Conservation (phyloP, 441 rosid species). For the Eruca vesicaria region DNA sequence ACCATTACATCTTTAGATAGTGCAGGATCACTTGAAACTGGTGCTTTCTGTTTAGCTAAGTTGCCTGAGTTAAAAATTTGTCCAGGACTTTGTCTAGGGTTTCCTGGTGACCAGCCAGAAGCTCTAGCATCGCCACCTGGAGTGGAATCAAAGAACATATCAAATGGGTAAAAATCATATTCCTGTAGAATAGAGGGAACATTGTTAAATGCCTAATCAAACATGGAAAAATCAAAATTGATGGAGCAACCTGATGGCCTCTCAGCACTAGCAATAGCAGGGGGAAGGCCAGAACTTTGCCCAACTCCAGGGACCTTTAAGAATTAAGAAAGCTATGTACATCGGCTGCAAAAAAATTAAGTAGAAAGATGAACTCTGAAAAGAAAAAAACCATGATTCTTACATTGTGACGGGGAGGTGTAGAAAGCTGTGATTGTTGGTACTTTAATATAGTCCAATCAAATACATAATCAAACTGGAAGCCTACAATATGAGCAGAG, state of each 20-base stretch:
- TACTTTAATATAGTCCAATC: conserved; percentile 94
- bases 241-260: conserved; percentile 63
- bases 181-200: neutral
- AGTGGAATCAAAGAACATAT: conserved; percentile 16
- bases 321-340: conserved; percentile 16
- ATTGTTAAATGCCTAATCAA: neutral
- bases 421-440: conserved; percentile 75
- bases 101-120: conserved; percentile 62
- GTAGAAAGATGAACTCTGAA: neutral
- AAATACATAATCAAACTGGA: conserved; percentile 87
- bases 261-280: conserved; percentile 64
- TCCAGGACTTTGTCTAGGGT: conserved; percentile 66
- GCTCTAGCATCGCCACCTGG: conserved; percentile 67
- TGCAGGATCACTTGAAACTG: conserved; percentile 61
- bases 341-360: neutral
- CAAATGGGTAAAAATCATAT: conserved; percentile 11
- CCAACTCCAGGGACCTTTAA: conserved; percentile 75
- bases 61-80: conserved; percentile 56
- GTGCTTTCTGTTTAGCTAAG: conserved; percentile 69
- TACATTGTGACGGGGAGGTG: conserved; percentile 60
- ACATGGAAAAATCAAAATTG: neutral
- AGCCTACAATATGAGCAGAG: conserved; percentile 47
- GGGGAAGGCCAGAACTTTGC: conserved; percentile 82
- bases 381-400: conserved; percentile 13
- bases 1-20: conserved; percentile 63